Base-by-base conservation (phyloP, 148 eudicot genomes). In the Cornus kousa region DNA sequence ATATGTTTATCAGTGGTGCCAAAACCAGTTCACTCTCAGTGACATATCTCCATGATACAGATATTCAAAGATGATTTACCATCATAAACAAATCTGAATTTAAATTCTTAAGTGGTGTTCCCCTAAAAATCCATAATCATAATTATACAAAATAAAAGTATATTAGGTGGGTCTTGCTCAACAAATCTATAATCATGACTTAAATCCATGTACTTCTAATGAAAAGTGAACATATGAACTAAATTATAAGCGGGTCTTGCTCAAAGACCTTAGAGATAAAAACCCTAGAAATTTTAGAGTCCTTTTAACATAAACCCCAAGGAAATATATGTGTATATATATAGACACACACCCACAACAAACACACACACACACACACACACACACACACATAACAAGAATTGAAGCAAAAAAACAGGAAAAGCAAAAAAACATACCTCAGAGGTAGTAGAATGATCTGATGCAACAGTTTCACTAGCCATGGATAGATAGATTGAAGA, bases 381-480 rank as follows among this genome's bases (percentile, higher is more conserved):
- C n/a, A 53, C 19, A 12, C 17, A 53, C 59, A 53, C 59, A 0
- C 53, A 48, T 9, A 48, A 35, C 37, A 57, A 77, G 57, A 68
- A 40, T 31, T 48, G n/a, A 43, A 22, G 7, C 13, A 73, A 37
- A 67, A 59, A 59, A 68, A 13, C 7, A 23, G 31, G 33, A 14
- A 6, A 43, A 43, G 6, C 48, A 14, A 19, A 80, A 31, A 57
- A 74, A 64, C 33, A 46, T 85, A 85, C 88, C 88, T 85, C 81
- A 62, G 82, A n/a, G 20, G 64, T 66, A 66, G 74, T 32, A 82
- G 82, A 60, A 70, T 76, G 87, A 82, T 82, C 83, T 43, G 87
- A 74, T 37, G 32, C 74, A 80, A 74, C 81, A 74, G 88, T 53
- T 60, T 85, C 79, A 74, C 68, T 82, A 77, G 83, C 88, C 88